Base-by-base conservation (phyloP, 2,329 filamentous ascomycete species). In the Alternaria gaisen region DNA sequence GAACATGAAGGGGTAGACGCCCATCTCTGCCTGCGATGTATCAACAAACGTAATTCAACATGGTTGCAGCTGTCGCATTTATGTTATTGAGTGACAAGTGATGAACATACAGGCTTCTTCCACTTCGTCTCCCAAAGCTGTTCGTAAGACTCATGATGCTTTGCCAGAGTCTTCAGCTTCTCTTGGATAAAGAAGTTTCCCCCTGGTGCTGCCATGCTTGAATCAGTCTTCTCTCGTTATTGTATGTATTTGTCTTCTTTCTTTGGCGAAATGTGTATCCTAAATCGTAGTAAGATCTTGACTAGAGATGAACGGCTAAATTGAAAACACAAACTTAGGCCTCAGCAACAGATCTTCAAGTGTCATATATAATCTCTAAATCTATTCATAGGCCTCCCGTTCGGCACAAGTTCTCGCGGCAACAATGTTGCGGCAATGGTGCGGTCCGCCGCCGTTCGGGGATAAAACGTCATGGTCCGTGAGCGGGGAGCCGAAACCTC, bases 1-100 rank as follows among this genome's bases (percentile, higher is more conserved):
- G 77, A 93, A 91, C 81, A 93, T 91, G 82, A 93, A 93, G 0
- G 89, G 89, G 69, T 91, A 91, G 9, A 92, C 83, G 58, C 87
- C 84, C 79, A 88, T 88, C 36, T 76, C 70, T 38, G 77, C 77
- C 75, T 78, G 18, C 10, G 5, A 4, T 22, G 14, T 26, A 20
- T 53, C 22, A 53, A 51, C 24, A 14, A 9, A 16, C 14, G 5
- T 7, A 14, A 7, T 30, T 11, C 6, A 16, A 34, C 12, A 12
- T 20, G 5, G 8, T 55, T 42, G 26, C 16, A 20, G 11, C n/a
- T 16, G 30, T 32, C 22, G 14, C 28, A 12, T 55, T n/a, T 48
- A 30, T 14, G 26, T 22, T 18, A 22, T 22, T 12, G 38, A 41
- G 22, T 30, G 12, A 16, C 22, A 14, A 10, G 40, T 42, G 28